Conservation (phyloP, 345 rosid genomes). For the Ailanthus altissimus region DNA sequence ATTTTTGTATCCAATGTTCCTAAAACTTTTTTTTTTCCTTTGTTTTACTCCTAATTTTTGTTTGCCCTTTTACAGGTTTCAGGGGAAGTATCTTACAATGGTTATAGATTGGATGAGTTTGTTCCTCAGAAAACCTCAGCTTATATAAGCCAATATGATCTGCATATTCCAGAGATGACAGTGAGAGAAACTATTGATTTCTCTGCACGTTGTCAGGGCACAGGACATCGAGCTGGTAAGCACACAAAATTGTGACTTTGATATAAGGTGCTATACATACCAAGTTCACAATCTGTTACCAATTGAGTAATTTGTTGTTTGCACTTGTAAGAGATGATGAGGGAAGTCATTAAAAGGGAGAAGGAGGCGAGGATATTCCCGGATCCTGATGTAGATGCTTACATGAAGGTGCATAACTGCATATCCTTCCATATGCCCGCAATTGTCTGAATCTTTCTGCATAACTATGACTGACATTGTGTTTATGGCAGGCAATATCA, state of each 20-base stretch:
- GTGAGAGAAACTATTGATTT: constrained; percentile 43
- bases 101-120: constrained; percentile 36
- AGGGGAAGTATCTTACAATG: constrained; percentile 43
- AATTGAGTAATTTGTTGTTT: neutral
- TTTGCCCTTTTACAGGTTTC: constrained; percentile 18
- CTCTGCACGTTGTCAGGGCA: constrained; percentile 41
- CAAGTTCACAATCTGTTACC: neutral
- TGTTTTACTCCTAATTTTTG: neutral
- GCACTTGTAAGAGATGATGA: constrained; percentile 23
- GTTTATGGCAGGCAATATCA: constrained; percentile 36
- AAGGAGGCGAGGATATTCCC: constrained; percentile 37
- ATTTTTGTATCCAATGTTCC: neutral
- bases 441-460: neutral
- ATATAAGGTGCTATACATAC: neutral
- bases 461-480: neutral
- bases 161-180: constrained; percentile 44
- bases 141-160: constrained; percentile 37
- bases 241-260: neutral
- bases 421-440: neutral
- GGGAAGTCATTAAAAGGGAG: constrained; percentile 35
- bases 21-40: neutral
- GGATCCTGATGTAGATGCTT: constrained; percentile 41
- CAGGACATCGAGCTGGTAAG: constrained; percentile 40
- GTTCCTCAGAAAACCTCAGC: constrained; percentile 46
- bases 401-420: constrained; percentile 40